phyloP scores from a whole-genome alignment of 352 stramenopile genomes.

The Globisporangium polare region DNA sequence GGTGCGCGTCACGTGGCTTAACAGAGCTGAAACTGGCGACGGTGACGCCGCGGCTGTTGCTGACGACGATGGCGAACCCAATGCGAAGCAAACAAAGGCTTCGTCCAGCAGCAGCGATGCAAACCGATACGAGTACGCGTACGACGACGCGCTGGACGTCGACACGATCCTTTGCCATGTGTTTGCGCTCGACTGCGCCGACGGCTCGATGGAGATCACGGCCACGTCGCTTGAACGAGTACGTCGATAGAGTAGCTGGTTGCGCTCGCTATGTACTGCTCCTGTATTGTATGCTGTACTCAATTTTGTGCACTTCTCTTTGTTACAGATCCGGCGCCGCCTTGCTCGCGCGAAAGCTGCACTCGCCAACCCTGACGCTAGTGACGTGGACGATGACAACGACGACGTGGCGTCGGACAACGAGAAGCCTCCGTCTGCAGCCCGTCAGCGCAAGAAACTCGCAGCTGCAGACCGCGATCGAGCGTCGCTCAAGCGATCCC shows the following conservation, averaged over 20 bases:
- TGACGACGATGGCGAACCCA: background rate
- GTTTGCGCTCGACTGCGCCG: conserved; percentile 31
- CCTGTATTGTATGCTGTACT: no score
- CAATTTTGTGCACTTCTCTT: background rate
- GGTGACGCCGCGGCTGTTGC: background rate
- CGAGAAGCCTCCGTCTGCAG: background rate
- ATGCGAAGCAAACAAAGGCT: background rate
- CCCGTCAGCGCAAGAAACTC: conserved; percentile 7
- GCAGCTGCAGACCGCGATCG: background rate
- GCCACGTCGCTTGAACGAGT: conserved; percentile 54
- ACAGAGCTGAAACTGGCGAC: conserved; percentile 20
- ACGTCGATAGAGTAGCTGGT: no score
- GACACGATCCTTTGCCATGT: conserved; percentile 11
- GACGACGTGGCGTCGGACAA: background rate
- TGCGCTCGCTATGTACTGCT: no score
- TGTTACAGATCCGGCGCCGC: conserved; percentile 1
- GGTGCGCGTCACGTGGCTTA: conserved; percentile 65
- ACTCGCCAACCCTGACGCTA: background rate
- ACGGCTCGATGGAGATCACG: conserved; percentile 46
- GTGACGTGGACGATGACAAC: background rate
- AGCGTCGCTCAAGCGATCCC: background rate
- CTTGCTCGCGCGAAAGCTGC: conserved; percentile 1
- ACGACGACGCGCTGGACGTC: conserved; percentile 53
- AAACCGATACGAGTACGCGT: conserved; percentile 42
- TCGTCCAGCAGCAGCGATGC: background rate